Evolutionary conservation across 345 rosid species (phyloP), one percentile per base, ranked within the genome.

Genomic region (Isatis tinctoria): DNA sequence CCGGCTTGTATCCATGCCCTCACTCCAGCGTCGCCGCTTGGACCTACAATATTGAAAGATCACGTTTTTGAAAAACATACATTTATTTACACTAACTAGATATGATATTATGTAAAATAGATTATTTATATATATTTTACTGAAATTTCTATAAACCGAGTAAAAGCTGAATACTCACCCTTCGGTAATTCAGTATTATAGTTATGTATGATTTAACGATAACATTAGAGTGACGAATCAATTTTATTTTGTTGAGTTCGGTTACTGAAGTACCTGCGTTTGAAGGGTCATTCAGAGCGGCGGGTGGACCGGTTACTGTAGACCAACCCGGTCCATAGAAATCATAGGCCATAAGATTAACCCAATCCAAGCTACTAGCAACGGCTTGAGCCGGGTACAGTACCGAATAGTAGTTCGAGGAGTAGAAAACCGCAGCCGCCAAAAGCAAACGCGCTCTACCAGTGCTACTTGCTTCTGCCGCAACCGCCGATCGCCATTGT

Each of bases 311-410:
- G 0, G 89, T 83, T 0, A 60, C 78, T 2, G 8, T 44, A 6
- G 89, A 77, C 79, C 86, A 79, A 75, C 79, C 66, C 0, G 88
- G 80, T 2, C 83, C 88, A 27, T 72, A 84, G 36, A 81, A 87
- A 66, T 88, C 94, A 65, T 83, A 88, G 3, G 87, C 83, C 86
- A 87, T 87, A 5, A 67, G 78, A 24, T 84, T 84, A 59, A 87
- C 62, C 92, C 88, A 90, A 41, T 90, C 92, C 83, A 90, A 44
- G 56, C 77, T 80, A 0, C 41, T 37, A 0, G 56, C 36, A 69
- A 89, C 65, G 2, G 78, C 57, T 5, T 44, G 73, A 40, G 77
- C 72, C 3, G 92, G 92, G 18, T 85, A 84, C 53, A 72, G 20
- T 0, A 82, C 27, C 0, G 84, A 57, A 44, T 82, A 67, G 40